Percentiles rank a stretch among this genome's conserved stretches.
phyloP scores from a whole-genome alignment of 148 eudicot genomes.

The Spergularia bocconei region DNA sequence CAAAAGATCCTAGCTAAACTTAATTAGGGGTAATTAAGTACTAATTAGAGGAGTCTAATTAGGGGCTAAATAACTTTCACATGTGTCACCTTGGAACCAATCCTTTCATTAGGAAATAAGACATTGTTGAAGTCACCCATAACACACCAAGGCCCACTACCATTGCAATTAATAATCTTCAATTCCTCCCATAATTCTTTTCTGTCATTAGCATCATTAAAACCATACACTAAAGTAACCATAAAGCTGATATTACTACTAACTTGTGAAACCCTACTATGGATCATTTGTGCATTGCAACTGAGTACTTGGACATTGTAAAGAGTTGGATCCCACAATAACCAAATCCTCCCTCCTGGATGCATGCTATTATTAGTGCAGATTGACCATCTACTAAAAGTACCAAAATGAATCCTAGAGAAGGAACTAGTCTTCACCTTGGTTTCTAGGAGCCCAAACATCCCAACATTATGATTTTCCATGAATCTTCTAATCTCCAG shows the following conservation, averaged over 20 bases:
- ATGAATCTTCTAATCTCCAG: neutral
- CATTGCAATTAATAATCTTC: too few species aligned
- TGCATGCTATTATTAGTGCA: neutral
- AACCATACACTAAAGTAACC: neutral
- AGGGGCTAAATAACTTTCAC: too few species aligned
- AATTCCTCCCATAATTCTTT: neutral
- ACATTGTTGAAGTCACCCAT: too few species aligned
- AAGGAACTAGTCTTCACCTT: neutral
- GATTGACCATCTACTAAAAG: neutral
- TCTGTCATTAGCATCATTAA: neutral
- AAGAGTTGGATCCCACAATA: neutral
- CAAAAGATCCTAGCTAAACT: too few species aligned
- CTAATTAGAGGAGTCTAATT: too few species aligned
- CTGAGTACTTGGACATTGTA: neutral
- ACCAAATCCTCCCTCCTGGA: neutral
- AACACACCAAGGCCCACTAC: neutral
- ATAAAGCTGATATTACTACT: too few species aligned
- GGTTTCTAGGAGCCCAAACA: neutral
- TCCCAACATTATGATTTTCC: neutral
- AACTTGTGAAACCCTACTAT: neutral
- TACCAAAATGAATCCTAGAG: too few species aligned
- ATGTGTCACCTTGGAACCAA: too few species aligned
- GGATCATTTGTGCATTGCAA: neutral
- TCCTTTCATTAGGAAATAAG: too few species aligned
- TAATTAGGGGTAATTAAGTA: too few species aligned